These are phyloP conservation scores for Pythium chondricola DNA, from an alignment of 352 stramenopile genomes.

Conservation along the genomic window DNA sequence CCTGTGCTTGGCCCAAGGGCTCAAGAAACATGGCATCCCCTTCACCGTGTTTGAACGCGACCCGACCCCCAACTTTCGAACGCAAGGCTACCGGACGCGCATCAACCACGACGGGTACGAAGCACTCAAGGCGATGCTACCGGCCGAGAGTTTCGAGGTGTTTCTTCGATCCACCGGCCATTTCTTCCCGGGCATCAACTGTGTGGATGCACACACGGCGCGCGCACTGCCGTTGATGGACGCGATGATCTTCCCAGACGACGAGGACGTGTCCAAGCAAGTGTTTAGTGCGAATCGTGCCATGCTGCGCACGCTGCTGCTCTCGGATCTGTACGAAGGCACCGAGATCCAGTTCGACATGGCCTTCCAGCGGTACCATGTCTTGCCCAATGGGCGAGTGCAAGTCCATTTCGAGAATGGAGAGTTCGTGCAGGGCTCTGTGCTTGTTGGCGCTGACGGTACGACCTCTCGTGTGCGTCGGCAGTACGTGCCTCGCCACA, in stretches of 20 bases:
- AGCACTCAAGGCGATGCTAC: conserved; percentile 42
- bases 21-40: conserved; percentile 50
- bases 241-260: conserved; percentile 2
- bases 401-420: conserved; percentile 53
- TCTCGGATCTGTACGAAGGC: conserved; percentile 41
- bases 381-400: conserved; percentile 37
- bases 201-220: conserved; percentile 37
- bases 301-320: conserved; percentile 23
- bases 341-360: conserved; percentile 48
- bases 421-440: conserved; percentile 28
- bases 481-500: conserved; percentile 40
- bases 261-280: conserved; percentile 6
- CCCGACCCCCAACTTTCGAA: conserved; percentile 50
- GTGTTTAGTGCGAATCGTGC: conserved; percentile 22
- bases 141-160: conserved; percentile 43
- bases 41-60: conserved; percentile 69
- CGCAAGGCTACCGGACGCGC: conserved; percentile 51
- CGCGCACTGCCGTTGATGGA: background rate
- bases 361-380: conserved; percentile 44
- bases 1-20: conserved; percentile 49
- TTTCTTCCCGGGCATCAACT: conserved; percentile 44
- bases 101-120: conserved; percentile 59
- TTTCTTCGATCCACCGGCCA: conserved; percentile 45
- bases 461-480: conserved; percentile 50
- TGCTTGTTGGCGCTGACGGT: conserved; percentile 52